These are phyloP conservation scores for Solanum paucissectum DNA, from an alignment of 257 asterid species.

Conservation along the genomic window DNA sequence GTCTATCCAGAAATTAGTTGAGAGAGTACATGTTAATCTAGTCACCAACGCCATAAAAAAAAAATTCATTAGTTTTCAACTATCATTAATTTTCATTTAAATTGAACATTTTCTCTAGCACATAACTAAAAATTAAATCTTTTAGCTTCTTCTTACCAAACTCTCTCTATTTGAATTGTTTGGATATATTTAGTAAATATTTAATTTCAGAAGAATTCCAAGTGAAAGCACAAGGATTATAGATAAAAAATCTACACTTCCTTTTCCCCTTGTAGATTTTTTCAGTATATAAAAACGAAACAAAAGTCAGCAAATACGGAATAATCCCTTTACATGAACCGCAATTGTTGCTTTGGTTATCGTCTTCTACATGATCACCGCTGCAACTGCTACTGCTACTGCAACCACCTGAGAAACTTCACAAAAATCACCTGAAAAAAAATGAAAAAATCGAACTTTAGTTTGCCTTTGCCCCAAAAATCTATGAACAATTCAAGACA, in stretches of 20 bases:
- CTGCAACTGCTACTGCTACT: not conserved
- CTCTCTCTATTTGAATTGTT: not conserved
- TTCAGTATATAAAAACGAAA: not conserved
- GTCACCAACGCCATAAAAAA: too few species aligned
- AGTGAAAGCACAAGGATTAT: not conserved
- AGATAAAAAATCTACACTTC: not conserved
- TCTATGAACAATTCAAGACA: slow-evolving; percentile 22
- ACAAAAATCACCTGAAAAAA: not conserved
- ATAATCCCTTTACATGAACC: not conserved
- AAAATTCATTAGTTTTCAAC: not conserved
- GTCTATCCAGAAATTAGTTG: not conserved
- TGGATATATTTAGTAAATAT: not conserved
- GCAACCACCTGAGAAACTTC: not conserved
- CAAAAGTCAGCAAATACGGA: not conserved
- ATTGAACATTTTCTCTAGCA: not conserved
- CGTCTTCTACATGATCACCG: not conserved
- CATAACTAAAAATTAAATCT: not conserved
- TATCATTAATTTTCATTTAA: not conserved
- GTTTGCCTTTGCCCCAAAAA: not conserved
- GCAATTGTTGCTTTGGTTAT: not conserved
- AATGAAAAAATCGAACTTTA: not conserved
- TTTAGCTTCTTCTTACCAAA: not conserved
- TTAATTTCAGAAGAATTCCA: not conserved
- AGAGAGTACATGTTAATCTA: too few species aligned
- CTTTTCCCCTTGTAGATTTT: not conserved